phyloP scores from a whole-genome alignment of 768 basidiomycete species.

The Collybiopsis confluens region DNA sequence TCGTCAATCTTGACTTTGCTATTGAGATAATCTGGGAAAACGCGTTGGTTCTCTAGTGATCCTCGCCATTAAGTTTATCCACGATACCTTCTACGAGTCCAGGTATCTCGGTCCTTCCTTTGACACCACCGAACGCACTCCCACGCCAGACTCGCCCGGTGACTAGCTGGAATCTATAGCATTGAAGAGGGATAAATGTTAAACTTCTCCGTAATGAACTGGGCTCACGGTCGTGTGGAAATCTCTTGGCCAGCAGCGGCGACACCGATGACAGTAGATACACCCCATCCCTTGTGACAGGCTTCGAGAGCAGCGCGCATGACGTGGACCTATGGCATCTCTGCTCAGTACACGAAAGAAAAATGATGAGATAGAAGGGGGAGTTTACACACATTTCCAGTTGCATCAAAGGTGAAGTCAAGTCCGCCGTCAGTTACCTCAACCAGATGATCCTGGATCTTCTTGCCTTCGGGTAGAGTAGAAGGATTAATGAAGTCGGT shows the following conservation, averaged over 20 bases:
- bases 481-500: slow-evolving; percentile 90
- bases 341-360: slow-evolving; percentile 22
- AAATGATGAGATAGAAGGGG: slow-evolving; percentile 29
- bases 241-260: slow-evolving; percentile 97
- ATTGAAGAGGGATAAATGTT: slow-evolving; percentile 17
- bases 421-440: slow-evolving; percentile 95
- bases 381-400: slow-evolving; percentile 66
- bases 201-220: background rate
- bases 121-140: slow-evolving; percentile 94
- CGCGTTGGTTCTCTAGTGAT: background rate
- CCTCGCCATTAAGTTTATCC: background rate
- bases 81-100: slow-evolving; percentile 84
- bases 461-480: slow-evolving; percentile 68
- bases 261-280: slow-evolving; percentile 93
- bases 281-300: slow-evolving; percentile 99
- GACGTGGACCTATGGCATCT: slow-evolving; percentile 61
- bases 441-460: slow-evolving; percentile 85
- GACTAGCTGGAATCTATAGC: slow-evolving; percentile 57
- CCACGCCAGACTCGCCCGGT: slow-evolving; percentile 95
- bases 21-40: slow-evolving; percentile 63
- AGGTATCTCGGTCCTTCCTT: slow-evolving; percentile 93
- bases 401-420: slow-evolving; percentile 96
- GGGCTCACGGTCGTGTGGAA: slow-evolving; percentile 74
- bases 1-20: slow-evolving; percentile 90
- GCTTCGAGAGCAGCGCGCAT: slow-evolving; percentile 96